Base-by-base conservation (phyloP, 768 basidiomycete genomes). In the Macrolepiota fuliginosa region DNA sequence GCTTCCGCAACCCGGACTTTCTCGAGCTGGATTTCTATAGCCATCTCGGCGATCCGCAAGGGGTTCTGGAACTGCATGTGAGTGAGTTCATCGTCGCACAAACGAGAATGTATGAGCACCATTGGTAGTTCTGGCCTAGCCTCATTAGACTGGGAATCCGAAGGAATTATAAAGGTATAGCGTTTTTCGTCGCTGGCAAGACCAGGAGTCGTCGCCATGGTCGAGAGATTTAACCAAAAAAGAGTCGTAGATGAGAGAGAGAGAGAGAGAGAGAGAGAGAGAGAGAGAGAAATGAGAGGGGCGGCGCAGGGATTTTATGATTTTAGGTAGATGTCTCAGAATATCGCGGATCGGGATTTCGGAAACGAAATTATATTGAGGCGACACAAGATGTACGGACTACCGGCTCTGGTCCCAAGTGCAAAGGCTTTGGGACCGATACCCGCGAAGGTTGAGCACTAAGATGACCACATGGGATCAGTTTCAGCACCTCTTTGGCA, bases 11-110 rank as follows among this genome's bases (percentile, higher is more conserved):
- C 81, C 52, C 81, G 80, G 53, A 80, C 59, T 42, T 76, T 78
- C 64, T 88, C 85, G 36, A 80, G 71, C 63, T 85, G 80, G 19
- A 86, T 73, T 61, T 84, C 82, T 27, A 88, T 72, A 11, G 84
- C 79, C 69, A 84, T 76, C 63, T 86, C 84, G 2, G 79, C 81
- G 36, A 76, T 73, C 51, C 76, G 75, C 50, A 81, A 74, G 6
- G 81, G 79, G 62, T 79, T 79, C 81, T 84, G 39, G 32, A 19
- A 19, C n/a, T 1, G 17, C 13, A 24, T 50, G 24, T 29, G 32
- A 24, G 22, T 22, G 22, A 2, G 29, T 24, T 17, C 32, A 27
- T 25, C 12, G 11, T 36, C 3, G 7, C n/a, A 10, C 25, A 17
- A 11, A 11, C 4, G 9, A 7, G 42, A 25, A 7, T 2, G 29